Percentiles rank a stretch among this genome's conserved stretches.
Evolutionary conservation across 2,329 filamentous ascomycete species (phyloP).

Genomic region (Hypoxylon sp.): DNA sequence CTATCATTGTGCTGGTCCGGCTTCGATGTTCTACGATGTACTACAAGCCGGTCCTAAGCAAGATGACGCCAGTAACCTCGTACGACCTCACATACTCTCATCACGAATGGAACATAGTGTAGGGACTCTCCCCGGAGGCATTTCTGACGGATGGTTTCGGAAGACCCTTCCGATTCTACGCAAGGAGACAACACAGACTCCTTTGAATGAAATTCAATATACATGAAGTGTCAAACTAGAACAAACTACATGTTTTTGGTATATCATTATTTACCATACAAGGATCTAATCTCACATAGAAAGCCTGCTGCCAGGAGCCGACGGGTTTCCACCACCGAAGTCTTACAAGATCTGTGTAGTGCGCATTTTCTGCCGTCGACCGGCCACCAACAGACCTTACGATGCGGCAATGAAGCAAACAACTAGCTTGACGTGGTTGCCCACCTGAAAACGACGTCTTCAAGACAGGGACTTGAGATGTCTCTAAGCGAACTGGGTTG

Average conservation of each 20-base stretch:
- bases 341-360: conserved; percentile 16
- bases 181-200: neutral
- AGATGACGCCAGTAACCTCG: conserved; percentile 17
- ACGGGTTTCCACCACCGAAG: conserved; percentile 2
- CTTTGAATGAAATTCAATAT: neutral
- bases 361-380: conserved; percentile 1
- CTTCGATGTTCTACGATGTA: neutral
- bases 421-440: neutral
- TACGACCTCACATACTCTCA: neutral
- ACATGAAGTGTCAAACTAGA: neutral
- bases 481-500: neutral
- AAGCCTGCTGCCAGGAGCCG: conserved; percentile 16
- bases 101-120: neutral
- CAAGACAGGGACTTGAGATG: neutral
- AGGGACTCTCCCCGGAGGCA: neutral
- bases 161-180: neutral
- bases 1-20: neutral
- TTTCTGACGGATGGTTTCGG: neutral
- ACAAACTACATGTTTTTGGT: neutral
- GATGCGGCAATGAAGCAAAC: conserved; percentile 18
- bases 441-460: neutral
- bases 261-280: neutral
- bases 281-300: conserved; percentile 9
- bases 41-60: neutral
- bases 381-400: neutral